Evolutionary conservation across 73 alveolate genomes (phyloP).

Genomic region (Symbiodinium pilosum): DNA sequence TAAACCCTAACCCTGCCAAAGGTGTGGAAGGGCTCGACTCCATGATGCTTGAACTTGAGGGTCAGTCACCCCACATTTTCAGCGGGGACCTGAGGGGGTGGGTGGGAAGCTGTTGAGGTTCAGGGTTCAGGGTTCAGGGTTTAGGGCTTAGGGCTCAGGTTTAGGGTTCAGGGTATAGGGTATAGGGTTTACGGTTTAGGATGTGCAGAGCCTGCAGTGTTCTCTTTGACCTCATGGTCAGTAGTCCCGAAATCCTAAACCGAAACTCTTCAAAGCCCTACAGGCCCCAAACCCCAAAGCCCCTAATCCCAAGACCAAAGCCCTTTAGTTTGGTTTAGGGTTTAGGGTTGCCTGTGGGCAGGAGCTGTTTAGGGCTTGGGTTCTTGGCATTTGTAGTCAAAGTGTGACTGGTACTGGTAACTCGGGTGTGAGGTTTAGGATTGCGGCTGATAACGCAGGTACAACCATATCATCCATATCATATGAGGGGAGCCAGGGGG

Average conservation of each 20-base stretch:
- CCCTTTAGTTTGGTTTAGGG: no score
- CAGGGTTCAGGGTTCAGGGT: background rate
- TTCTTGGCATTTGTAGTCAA: no score
- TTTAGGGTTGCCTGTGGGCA: no score
- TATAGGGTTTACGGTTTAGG: background rate
- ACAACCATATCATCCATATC: no score
- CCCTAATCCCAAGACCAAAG: background rate
- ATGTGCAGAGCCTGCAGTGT: background rate
- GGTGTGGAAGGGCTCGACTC: conserved; percentile 48
- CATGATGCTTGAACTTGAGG: conserved; percentile 40
- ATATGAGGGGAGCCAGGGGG: no score
- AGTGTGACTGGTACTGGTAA: no score
- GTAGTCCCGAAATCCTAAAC: background rate
- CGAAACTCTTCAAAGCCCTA: background rate
- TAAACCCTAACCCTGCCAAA: background rate
- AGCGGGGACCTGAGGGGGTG: background rate
- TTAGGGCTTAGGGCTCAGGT: background rate
- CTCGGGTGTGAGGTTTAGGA: no score
- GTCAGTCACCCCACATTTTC: background rate
- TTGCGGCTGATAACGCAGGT: no score
- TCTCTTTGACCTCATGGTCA: background rate
- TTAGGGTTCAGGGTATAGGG: background rate
- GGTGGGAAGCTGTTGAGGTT: background rate
- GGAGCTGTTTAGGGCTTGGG: no score
- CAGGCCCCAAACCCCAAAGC: background rate